These are phyloP conservation scores for Trichoderma orchidacearum DNA, from an alignment of 495 filamentous ascomycete species.

Conservation along the genomic window DNA sequence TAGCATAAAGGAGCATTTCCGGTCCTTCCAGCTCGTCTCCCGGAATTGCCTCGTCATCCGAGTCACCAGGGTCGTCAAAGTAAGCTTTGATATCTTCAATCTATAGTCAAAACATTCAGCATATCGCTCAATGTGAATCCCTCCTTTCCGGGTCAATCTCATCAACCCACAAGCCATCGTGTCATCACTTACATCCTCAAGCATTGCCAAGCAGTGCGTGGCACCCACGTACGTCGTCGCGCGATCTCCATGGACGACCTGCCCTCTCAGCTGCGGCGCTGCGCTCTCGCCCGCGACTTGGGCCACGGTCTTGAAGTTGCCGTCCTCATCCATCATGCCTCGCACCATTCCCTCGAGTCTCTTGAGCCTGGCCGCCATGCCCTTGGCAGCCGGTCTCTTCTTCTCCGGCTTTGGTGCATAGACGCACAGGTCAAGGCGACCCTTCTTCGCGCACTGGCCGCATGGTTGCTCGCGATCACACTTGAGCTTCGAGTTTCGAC, in stretches of 20 bases:
- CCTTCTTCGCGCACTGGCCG: conserved; percentile 31
- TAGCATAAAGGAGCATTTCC: conserved; percentile 18
- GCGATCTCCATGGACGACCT: conserved; percentile 21
- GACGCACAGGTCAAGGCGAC: conserved; percentile 22
- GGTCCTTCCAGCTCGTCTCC: conserved; percentile 14
- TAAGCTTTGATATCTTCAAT: conserved; percentile 31
- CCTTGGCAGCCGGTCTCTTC: conserved; percentile 17
- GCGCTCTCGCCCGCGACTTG: not conserved
- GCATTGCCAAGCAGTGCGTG: conserved; percentile 43
- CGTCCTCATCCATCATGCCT: conserved; percentile 26
- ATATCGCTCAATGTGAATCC: no score
- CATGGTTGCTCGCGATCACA: conserved; percentile 19
- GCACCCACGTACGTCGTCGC: conserved; percentile 33
- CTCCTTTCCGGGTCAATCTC: no score
- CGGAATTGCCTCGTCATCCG: conserved; percentile 13
- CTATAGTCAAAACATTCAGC: no score
- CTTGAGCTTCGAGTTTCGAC: conserved; percentile 29
- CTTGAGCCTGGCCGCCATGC: conserved; percentile 35
- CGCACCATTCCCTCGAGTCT: conserved; percentile 40
- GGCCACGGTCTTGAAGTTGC: conserved; percentile 10
- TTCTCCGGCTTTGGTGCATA: conserved; percentile 31
- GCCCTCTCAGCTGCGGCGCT: conserved; percentile 6
- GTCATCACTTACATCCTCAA: conserved; percentile 29
- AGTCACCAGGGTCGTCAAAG: conserved; percentile 24
- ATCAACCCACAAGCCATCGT: not conserved